Conservation (phyloP, 139 green algal species). For the Haematococcus sp. region DNA sequence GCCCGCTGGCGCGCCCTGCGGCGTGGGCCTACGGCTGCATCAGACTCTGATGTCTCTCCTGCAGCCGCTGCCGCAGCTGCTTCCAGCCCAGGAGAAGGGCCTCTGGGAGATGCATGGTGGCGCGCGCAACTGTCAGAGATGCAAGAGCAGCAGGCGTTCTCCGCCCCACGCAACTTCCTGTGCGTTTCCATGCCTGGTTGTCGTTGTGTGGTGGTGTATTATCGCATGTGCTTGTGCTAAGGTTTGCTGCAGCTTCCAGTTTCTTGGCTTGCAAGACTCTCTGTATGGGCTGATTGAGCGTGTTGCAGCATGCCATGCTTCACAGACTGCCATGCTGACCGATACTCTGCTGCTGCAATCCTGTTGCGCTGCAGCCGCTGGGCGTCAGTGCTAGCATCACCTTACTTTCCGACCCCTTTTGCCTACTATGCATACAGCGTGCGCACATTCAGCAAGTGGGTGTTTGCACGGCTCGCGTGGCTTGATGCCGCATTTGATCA, state of each 20-base stretch:
- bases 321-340: no score
- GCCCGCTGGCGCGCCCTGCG: neutral
- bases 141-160: neutral
- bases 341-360: no score
- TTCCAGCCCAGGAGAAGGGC: neutral
- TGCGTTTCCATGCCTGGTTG: neutral
- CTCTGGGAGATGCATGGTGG: neutral
- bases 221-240: no score
- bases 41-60: neutral
- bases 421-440: neutral
- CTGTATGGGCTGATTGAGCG: no score
- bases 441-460: neutral
- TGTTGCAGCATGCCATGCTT: no score
- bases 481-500: neutral
- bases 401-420: neutral
- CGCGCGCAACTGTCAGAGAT: neutral
- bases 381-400: neutral
- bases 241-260: no score
- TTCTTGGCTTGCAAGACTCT: no score
- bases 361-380: neutral
- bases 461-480: neutral
- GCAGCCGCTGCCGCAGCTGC: neutral
- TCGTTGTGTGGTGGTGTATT: no score
- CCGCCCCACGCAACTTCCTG: neutral
- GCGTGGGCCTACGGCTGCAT: neutral